Evolutionary conservation across 129 eudicot species (phyloP), one percentile per base, ranked within the genome.

Genomic region (Artemisia annua): DNA sequence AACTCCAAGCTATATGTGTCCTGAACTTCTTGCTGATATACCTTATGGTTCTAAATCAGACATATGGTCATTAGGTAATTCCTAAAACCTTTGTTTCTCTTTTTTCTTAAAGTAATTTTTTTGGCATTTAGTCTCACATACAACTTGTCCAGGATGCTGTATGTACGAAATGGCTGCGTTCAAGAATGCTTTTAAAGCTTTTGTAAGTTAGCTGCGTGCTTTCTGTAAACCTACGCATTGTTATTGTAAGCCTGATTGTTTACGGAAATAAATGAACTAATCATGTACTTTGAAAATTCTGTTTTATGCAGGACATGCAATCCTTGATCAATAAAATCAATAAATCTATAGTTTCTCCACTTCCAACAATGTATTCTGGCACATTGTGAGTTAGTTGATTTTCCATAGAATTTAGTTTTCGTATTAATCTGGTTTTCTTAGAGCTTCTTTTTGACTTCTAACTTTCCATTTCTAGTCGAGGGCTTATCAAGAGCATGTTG

Each of bases 11-110:
- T 86, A 95, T 78, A 95, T 95, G 99, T 91, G 99, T 69, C 99
- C 99, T 1, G 97, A 95, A 82, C 99, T 95, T 78, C 99, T 95
- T 80, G 99, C 99, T 63, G 99, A 95, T 76, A 95, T 95, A 83
- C 99, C 99, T 55, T 95, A 95, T 70, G 99, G 99, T 58, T 90
- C 94, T 30, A 95, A 95, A 79, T 95, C 99, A 18, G 97, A 95
- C 77, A 95, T 95, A 82, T 95, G 99, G 99, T 95, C 99, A 54
- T 71, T 95, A 80, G 99, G 99, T 94, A 70, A 79, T 63, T 66
- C 46, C 49, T 39, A 26, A 24, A 56, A 62, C 65, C 24, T 54
- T 53, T 35, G 18, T 11, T 39, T 63, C 30, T 63, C 30, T 11
- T 3, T 15, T 52, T 66, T 54, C 5, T 44, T 12, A 65, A 10